A percentile compares a stretch with the other conserved stretches of the same genome.
Evolutionary conservation across 1,284 basidiomycete species (phyloP).

Genomic region (Pascua sp.): DNA sequence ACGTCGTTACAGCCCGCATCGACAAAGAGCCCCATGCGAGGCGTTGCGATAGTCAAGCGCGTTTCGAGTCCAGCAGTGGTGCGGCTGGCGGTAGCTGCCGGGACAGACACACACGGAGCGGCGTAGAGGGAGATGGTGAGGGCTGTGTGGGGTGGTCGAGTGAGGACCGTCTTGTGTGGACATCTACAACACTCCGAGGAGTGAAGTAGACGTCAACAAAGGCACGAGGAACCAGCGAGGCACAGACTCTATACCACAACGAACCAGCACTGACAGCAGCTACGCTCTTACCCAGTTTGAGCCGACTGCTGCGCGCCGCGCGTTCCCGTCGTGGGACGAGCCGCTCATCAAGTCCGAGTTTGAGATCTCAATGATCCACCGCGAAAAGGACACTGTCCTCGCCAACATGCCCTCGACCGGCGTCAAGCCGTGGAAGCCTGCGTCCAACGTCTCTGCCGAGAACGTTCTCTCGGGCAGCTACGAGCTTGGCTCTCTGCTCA

Average conservation of each 20-base stretch:
- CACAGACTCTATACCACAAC: too few relatives aligned
- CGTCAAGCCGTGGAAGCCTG: constrained; percentile 52
- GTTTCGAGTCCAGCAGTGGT: too few relatives aligned
- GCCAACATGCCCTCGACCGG: constrained; percentile 77
- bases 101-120: background rate
- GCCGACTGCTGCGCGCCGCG: constrained; percentile 79
- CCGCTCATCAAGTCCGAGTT: constrained; percentile 88
- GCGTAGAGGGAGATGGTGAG: too few relatives aligned
- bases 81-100: background rate
- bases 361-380: constrained; percentile 75
- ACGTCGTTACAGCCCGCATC: too few relatives aligned
- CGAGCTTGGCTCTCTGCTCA: constrained; percentile 47
- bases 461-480: constrained; percentile 37
- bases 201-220: too few relatives aligned
- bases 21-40: too few relatives aligned
- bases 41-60: too few relatives aligned
- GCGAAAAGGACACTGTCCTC: constrained; percentile 61
- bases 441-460: constrained; percentile 33
- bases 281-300: constrained; percentile 78
- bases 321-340: constrained; percentile 87
- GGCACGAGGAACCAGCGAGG: too few relatives aligned
- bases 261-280: constrained; percentile 18
- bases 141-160: too few relatives aligned
- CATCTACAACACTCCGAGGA: too few relatives aligned
- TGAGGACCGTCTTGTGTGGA: too few relatives aligned